Conservation (phyloP, 2,329 filamentous ascomycete species). For the Cercospora sojina region DNA sequence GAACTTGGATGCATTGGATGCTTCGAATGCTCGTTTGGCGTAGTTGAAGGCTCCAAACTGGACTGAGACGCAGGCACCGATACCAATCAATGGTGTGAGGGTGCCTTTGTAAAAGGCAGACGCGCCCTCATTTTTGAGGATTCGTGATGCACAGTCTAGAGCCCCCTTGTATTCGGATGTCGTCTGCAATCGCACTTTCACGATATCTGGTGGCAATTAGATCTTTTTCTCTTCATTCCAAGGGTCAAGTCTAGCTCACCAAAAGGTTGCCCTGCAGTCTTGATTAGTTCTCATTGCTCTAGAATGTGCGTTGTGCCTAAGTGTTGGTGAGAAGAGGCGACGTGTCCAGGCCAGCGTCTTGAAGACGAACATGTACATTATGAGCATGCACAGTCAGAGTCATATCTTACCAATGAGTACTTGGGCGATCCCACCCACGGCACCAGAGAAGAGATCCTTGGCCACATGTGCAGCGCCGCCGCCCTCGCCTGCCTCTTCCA, state of each 20-base stretch:
- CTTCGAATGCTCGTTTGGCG: slow-evolving; percentile 81
- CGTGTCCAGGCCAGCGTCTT: neutral
- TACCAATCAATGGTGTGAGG: slow-evolving; percentile 88
- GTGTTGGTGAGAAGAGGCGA: neutral
- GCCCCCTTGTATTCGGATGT: slow-evolving; percentile 77
- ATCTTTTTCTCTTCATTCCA: slow-evolving; percentile 12
- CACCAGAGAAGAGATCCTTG: slow-evolving; percentile 90
- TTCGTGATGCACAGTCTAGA: slow-evolving; percentile 74
- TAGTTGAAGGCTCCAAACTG: slow-evolving; percentile 98
- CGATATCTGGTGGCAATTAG: slow-evolving; percentile 64
- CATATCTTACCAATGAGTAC: slow-evolving; percentile 75
- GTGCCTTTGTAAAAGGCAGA: slow-evolving; percentile 98
- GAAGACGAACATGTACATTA: neutral
- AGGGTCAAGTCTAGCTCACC: slow-evolving; percentile 46
- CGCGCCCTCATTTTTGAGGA: slow-evolving; percentile 83
- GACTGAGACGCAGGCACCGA: slow-evolving; percentile 92
- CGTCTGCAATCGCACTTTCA: slow-evolving; percentile 96
- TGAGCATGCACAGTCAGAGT: neutral
- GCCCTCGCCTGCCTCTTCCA: slow-evolving; percentile 43
- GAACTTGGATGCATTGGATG: slow-evolving; percentile 57
- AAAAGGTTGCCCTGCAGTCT: slow-evolving; percentile 60
- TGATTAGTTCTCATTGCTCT: slow-evolving; percentile 8
- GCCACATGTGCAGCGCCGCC: slow-evolving; percentile 53
- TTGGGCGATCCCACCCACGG: slow-evolving; percentile 88
- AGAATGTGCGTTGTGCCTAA: neutral